phyloP scores from a whole-genome alignment of 495 filamentous ascomycete species.

The Penicillium angulare region DNA sequence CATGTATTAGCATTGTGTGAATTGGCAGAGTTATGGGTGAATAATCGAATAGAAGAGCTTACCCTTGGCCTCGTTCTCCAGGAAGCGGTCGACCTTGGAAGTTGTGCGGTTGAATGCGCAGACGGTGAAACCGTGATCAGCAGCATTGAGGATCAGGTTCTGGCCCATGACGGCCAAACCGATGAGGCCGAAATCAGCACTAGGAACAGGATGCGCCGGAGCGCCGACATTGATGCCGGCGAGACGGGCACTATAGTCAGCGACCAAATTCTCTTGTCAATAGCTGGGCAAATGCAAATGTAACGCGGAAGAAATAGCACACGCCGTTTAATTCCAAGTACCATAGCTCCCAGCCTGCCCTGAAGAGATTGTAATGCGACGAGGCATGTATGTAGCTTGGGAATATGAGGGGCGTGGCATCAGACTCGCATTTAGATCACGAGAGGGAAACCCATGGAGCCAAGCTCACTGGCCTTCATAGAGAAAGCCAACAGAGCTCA shows the following conservation, averaged over 20 bases:
- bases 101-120: constrained; percentile 98
- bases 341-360: background rate
- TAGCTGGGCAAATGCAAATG: constrained; percentile 19
- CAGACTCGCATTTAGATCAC: too few species aligned
- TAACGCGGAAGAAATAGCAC: background rate
- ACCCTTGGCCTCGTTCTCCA: constrained; percentile 91
- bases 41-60: constrained; percentile 18
- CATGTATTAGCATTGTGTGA: constrained; percentile 9
- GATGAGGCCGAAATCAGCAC: constrained; percentile 95
- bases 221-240: constrained; percentile 78
- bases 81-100: constrained; percentile 94
- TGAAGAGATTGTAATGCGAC: too few species aligned
- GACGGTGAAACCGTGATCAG: constrained; percentile 93
- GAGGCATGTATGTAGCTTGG: too few species aligned
- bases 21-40: background rate
- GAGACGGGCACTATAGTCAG: constrained; percentile 79
- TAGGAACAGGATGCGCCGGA: constrained; percentile 53
- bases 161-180: constrained; percentile 98
- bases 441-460: background rate
- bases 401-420: too few species aligned
- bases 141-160: constrained; percentile 98
- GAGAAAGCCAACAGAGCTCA: too few species aligned
- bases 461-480: background rate
- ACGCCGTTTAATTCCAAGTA: constrained; percentile 12
- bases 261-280: constrained; percentile 50